These are phyloP conservation scores for Fusarium scirpi DNA, from an alignment of 2,329 filamentous ascomycete species.

Conservation along the genomic window DNA sequence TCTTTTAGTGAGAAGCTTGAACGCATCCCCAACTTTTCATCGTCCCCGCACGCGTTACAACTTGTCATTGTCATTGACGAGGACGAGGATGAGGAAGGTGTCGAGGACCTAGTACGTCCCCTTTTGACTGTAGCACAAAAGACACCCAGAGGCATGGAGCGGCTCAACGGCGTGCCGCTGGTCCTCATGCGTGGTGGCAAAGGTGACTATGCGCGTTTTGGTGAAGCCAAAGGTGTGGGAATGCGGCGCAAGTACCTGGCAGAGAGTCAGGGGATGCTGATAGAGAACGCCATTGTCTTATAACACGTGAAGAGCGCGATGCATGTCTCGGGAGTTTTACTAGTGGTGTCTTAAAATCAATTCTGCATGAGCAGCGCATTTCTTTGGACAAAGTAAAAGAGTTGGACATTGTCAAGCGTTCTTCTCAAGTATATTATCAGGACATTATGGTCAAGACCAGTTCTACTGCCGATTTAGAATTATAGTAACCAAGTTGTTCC, in stretches of 20 bases:
- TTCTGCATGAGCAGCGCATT: slow-evolving; percentile 4
- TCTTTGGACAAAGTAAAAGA: neutral
- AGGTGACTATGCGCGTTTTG: slow-evolving; percentile 69
- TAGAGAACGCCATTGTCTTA: slow-evolving; percentile 80
- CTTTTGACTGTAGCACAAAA: slow-evolving; percentile 80
- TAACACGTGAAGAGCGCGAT: slow-evolving; percentile 39
- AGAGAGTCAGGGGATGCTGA: slow-evolving; percentile 81
- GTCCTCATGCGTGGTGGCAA: slow-evolving; percentile 83
- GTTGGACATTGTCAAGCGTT: neutral
- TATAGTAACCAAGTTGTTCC: neutral
- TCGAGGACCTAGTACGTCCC: slow-evolving; percentile 63
- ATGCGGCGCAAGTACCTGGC: slow-evolving; percentile 83
- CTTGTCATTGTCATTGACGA: slow-evolving; percentile 83
- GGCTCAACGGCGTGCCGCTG: slow-evolving; percentile 81
- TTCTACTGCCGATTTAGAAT: neutral
- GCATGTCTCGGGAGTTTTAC: slow-evolving; percentile 43
- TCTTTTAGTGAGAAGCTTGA: slow-evolving; percentile 84
- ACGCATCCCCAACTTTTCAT: slow-evolving; percentile 84
- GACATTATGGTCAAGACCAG: neutral
- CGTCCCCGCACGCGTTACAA: slow-evolving; percentile 72
- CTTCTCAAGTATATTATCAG: neutral
- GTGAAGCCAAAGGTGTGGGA: slow-evolving; percentile 74
- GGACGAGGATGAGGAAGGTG: slow-evolving; percentile 47
- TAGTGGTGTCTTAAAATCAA: slow-evolving; percentile 16
- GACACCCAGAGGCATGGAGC: slow-evolving; percentile 75